phyloP scores from a whole-genome alignment of 2,329 filamentous ascomycete species.

The Trichoderma sp. region DNA sequence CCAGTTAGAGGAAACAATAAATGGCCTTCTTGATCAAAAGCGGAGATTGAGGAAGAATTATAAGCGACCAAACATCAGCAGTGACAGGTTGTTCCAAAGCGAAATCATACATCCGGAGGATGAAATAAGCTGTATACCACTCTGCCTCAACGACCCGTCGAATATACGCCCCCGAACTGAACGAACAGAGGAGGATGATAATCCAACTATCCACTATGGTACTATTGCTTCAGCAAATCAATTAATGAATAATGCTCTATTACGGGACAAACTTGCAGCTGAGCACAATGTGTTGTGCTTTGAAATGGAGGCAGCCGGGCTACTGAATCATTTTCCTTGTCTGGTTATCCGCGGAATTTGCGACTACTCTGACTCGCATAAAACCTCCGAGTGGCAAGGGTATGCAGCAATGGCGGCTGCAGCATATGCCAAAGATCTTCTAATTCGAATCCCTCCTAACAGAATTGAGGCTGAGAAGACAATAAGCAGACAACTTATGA shows the following conservation, averaged over 20 bases:
- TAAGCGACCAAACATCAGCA: background rate
- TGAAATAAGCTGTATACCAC: background rate
- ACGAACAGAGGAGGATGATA: slow-evolving; percentile 10
- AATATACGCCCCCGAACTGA: background rate
- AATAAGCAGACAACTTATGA: background rate
- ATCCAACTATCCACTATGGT: background rate
- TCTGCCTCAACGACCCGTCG: background rate
- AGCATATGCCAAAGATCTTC: slow-evolving; percentile 26
- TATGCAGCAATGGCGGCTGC: slow-evolving; percentile 36
- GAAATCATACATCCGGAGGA: background rate
- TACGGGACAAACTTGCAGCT: background rate
- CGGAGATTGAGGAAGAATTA: background rate
- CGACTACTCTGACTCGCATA: slow-evolving; percentile 8
- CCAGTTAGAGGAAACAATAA: background rate
- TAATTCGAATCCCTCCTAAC: slow-evolving; percentile 12
- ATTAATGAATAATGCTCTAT: background rate
- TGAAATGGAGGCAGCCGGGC: background rate
- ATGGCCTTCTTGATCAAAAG: background rate
- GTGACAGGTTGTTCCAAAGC: background rate
- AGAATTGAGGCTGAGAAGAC: background rate
- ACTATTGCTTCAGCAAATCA: background rate
- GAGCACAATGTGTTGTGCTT: slow-evolving; percentile 10
- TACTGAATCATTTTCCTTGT: slow-evolving; percentile 26
- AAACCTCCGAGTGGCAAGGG: slow-evolving; percentile 29
- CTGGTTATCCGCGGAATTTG: slow-evolving; percentile 36